Evolutionary conservation across 2,329 filamentous ascomycete species (phyloP).

Genomic region (Trichoderma sp.): DNA sequence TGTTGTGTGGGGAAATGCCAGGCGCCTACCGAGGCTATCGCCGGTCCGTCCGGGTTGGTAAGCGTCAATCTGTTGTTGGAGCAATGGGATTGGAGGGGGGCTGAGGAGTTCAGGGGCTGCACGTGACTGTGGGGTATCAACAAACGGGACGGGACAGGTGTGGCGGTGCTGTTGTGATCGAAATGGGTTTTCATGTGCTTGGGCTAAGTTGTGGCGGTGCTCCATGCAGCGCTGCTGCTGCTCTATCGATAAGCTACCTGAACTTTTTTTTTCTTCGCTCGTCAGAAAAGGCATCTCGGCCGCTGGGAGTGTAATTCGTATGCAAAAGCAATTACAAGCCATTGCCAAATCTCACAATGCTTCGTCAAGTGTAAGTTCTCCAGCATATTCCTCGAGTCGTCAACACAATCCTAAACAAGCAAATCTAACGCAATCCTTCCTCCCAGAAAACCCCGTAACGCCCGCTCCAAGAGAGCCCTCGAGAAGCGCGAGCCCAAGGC

Average conservation of each 20-base stretch:
- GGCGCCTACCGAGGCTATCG: slow-evolving; percentile 21
- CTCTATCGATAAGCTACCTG: slow-evolving; percentile 37
- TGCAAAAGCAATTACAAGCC: slow-evolving; percentile 3
- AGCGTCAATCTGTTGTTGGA: slow-evolving; percentile 4
- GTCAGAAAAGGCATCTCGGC: slow-evolving; percentile 3
- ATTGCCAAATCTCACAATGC: slow-evolving; percentile 38
- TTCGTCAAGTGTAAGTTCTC: slow-evolving; percentile 48
- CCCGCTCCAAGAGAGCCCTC: slow-evolving; percentile 90
- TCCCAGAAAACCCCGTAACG: slow-evolving; percentile 60
- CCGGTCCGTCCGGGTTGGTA: slow-evolving; percentile 18
- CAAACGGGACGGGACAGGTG: background rate
- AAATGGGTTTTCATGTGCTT: background rate
- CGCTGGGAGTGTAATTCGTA: background rate
- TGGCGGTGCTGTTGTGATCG: background rate
- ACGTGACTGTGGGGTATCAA: slow-evolving; percentile 37
- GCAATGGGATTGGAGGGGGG: background rate
- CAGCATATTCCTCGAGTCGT: no score
- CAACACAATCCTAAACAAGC: background rate
- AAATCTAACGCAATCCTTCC: background rate
- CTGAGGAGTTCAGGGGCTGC: slow-evolving; percentile 20
- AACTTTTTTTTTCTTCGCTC: slow-evolving; percentile 26
- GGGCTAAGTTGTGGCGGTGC: slow-evolving; percentile 9
- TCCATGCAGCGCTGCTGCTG: background rate
- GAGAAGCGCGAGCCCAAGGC: slow-evolving; percentile 89
- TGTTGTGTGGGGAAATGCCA: slow-evolving; percentile 16